Conservation (phyloP, 2,329 filamentous ascomycete genomes). For the Dothiorella sarmentorum region DNA sequence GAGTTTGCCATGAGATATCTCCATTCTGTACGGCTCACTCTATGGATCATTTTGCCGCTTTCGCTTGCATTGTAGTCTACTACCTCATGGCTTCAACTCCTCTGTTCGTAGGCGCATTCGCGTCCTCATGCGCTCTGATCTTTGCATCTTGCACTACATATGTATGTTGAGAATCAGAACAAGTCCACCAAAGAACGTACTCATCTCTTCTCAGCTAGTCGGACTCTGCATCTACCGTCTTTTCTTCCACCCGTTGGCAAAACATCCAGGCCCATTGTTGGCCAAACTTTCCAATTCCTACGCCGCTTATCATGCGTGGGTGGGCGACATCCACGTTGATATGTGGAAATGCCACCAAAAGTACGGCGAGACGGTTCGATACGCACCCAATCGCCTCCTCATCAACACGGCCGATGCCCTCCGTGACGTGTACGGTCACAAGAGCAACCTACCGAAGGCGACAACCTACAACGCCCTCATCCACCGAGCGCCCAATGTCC, state of each 20-base stretch:
- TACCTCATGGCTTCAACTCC: not conserved
- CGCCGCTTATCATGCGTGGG: constrained; percentile 64
- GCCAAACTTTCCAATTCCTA: constrained; percentile 37
- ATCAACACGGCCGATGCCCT: constrained; percentile 64
- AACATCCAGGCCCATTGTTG: constrained; percentile 42
- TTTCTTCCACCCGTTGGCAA: constrained; percentile 42
- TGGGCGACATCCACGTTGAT: constrained; percentile 70
- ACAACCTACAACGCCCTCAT: constrained; percentile 33
- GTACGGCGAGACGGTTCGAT: constrained; percentile 71
- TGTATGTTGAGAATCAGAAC: not conserved
- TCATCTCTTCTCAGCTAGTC: not conserved
- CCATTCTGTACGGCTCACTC: not conserved
- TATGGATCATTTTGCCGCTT: not conserved
- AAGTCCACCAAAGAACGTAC: not conserved
- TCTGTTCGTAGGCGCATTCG: not conserved
- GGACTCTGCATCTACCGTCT: constrained; percentile 34
- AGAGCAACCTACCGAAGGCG: constrained; percentile 2
- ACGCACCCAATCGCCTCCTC: constrained; percentile 72
- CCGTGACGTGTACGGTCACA: constrained; percentile 25
- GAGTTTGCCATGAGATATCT: not conserved
- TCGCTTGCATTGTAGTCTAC: not conserved
- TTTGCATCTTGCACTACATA: not conserved
- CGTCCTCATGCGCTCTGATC: not conserved
- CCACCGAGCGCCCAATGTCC: constrained; percentile 42
- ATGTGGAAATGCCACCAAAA: constrained; percentile 67